A percentile compares a stretch with the other conserved stretches of the same genome.
Evolutionary conservation across 2,329 filamentous ascomycete genomes (phyloP).

Genomic region (Fusarium ramigenum): DNA sequence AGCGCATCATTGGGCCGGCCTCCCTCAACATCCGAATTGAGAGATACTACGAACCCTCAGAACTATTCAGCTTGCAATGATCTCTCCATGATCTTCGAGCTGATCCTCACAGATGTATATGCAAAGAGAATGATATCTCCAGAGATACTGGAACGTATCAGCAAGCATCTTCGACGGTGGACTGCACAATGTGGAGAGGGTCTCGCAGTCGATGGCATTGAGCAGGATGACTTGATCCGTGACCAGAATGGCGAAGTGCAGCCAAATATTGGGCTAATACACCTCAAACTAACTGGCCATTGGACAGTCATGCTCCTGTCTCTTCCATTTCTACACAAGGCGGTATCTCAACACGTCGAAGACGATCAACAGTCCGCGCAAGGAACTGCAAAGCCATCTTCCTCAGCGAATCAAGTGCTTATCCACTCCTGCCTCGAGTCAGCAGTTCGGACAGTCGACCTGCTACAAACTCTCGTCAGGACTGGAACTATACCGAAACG

Average conservation of each 20-base stretch:
- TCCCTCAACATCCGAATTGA: constrained; percentile 45
- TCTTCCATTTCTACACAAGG: constrained; percentile 49
- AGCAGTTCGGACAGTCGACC: constrained; percentile 49
- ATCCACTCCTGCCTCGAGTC: constrained; percentile 49
- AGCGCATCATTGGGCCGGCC: constrained; percentile 47
- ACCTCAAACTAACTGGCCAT: constrained; percentile 51
- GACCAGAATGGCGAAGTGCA: constrained; percentile 29
- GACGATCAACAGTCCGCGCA: constrained; percentile 14
- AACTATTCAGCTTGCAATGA: constrained; percentile 45
- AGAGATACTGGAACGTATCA: constrained; percentile 41
- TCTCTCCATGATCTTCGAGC: constrained; percentile 50
- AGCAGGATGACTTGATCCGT: constrained; percentile 29
- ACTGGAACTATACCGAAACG: constrained; percentile 51
- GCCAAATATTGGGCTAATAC: constrained; percentile 38
- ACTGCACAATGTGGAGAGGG: constrained; percentile 33
- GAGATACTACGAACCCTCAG: constrained; percentile 36
- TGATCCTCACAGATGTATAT: constrained; percentile 49
- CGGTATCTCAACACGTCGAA: constrained; percentile 38
- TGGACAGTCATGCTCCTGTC: constrained; percentile 52
- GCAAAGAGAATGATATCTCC: constrained; percentile 45
- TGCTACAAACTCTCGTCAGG: constrained; percentile 49
- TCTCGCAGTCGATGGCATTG: constrained; percentile 32
- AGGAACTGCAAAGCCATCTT: not conserved
- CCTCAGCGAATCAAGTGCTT: constrained; percentile 39
- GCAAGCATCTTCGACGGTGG: constrained; percentile 38